These are phyloP conservation scores for Fusarium annulatum DNA, from an alignment of 2,329 filamentous ascomycete genomes.

Conservation along the genomic window DNA sequence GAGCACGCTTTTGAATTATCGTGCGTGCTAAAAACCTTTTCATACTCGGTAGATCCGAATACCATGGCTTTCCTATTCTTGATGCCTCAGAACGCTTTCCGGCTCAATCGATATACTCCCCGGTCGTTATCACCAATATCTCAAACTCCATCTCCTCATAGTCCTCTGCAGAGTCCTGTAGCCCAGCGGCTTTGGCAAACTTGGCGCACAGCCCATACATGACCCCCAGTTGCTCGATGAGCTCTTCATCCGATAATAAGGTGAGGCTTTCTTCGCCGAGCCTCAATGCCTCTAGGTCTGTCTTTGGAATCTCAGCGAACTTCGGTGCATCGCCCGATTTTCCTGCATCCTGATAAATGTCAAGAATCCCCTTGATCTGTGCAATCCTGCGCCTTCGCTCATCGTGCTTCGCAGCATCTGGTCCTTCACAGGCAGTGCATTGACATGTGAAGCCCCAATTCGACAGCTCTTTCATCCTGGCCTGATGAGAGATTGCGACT, in stretches of 20 bases:
- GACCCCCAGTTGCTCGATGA: slow-evolving; percentile 11
- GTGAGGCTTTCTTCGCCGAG: not conserved
- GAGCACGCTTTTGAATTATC: rapidly evolving
- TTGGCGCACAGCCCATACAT: slow-evolving; percentile 18
- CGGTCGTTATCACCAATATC: slow-evolving; percentile 7
- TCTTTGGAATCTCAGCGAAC: slow-evolving; percentile 11
- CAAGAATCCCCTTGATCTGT: slow-evolving; percentile 10
- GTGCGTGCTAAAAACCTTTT: rapidly evolving
- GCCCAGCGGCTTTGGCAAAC: not conserved
- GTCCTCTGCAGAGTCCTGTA: not conserved
- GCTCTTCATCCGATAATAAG: not conserved
- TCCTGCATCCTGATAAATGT: not conserved
- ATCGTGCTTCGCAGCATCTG: not conserved
- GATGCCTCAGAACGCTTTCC: rapidly evolving
- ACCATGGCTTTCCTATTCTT: not conserved
- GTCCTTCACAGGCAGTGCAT: not conserved
- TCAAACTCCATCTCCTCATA: slow-evolving; percentile 22
- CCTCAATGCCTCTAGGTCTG: slow-evolving; percentile 1
- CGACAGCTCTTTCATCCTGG: not conserved
- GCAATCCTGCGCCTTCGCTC: slow-evolving; percentile 14
- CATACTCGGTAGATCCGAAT: rapidly evolving
- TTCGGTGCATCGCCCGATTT: not conserved
- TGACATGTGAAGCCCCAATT: slow-evolving; percentile 11
- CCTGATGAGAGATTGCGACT: not conserved
- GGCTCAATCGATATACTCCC: not conserved